Base-by-base conservation (phyloP, 805 yeast species). In the Candida corydali region DNA sequence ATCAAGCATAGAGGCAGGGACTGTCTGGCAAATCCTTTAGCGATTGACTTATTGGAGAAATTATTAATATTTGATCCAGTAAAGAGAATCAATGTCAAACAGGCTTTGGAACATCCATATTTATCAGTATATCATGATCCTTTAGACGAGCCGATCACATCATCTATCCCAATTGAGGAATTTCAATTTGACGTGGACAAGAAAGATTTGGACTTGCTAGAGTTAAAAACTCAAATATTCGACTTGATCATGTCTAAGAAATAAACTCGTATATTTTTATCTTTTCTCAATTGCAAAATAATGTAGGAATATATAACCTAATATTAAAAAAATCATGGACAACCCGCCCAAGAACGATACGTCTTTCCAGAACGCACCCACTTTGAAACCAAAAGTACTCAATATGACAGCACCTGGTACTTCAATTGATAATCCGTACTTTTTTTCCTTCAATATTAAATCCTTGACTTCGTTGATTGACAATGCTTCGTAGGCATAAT, bases 371-470 rank as follows among this genome's bases (percentile, higher is more conserved):
- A 85, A 74, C 2, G 89, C 93, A 17, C 80, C 77, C 10, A 86
- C 91, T 46, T 86, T 76, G 58, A 93, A 93, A 0, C 98, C 98
- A 66, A 93, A 93, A 0, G 98, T 87, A 47, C 95, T 85, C 48
- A 93, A 70, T 38, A 93, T 93, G 1, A 95, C 94, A 2, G 98
- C 98, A 8, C 98, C 98, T 0, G 98, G 98, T 11, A 93, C 94
- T 59, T 88, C 96, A 49, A 93, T 91, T 30, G 89, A 84, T 29
- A 93, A 71, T 0, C 98, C 98, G 52, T 82, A 91, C 61, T 93
- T 93, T 55, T 78, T 81, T 55, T 93, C 98, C 44, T 77, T 78
- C 49, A 93, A 69, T 10, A 86, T 80, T 54, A 93, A 70, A 24
- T 86, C 85, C 51, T 82, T 84, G 8, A 91, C 98, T 55, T 93